Evolutionary conservation across 2,329 filamentous ascomycete genomes (phyloP).

Genomic region (Trichoderma pleuroti): DNA sequence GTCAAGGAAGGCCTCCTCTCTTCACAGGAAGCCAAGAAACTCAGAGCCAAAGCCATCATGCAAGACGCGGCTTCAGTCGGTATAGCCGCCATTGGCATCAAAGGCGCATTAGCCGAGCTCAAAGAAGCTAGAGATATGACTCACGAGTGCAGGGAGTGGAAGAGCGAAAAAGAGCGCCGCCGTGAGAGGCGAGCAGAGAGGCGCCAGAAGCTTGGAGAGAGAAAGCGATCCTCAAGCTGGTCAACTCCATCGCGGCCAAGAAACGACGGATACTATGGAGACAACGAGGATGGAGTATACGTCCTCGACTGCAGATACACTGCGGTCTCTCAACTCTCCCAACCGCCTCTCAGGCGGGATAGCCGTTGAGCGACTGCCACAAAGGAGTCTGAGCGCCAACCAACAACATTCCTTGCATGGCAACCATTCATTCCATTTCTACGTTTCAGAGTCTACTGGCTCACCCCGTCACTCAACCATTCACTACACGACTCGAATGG

Average conservation of each 20-base stretch:
- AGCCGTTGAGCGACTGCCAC: slow-evolving; percentile 6
- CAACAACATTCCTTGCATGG: not conserved
- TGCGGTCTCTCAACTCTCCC: slow-evolving; percentile 25
- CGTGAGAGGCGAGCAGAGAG: slow-evolving; percentile 46
- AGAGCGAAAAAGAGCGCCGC: slow-evolving; percentile 46
- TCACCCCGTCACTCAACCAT: not conserved
- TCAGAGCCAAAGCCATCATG: slow-evolving; percentile 54
- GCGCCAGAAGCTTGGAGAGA: slow-evolving; percentile 29
- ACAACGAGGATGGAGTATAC: slow-evolving; percentile 39
- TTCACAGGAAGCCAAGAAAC: slow-evolving; percentile 50
- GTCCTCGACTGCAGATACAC: slow-evolving; percentile 49
- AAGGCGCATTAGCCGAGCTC: slow-evolving; percentile 53
- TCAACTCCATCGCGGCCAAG: slow-evolving; percentile 40
- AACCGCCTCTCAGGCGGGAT: slow-evolving; percentile 5
- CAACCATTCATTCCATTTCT: not conserved
- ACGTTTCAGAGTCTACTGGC: not conserved
- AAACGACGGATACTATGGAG: slow-evolving; percentile 18
- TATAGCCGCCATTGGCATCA: slow-evolving; percentile 56
- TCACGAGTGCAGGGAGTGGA: slow-evolving; percentile 48
- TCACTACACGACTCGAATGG: not conserved
- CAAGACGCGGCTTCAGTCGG: slow-evolving; percentile 58
- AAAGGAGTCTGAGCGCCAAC: not conserved
- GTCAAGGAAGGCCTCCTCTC: slow-evolving; percentile 53
- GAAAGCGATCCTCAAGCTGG: slow-evolving; percentile 45
- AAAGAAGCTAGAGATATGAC: slow-evolving; percentile 52